phyloP scores from a whole-genome alignment of 23 red algal genomes.

The Chondrus crispus region DNA sequence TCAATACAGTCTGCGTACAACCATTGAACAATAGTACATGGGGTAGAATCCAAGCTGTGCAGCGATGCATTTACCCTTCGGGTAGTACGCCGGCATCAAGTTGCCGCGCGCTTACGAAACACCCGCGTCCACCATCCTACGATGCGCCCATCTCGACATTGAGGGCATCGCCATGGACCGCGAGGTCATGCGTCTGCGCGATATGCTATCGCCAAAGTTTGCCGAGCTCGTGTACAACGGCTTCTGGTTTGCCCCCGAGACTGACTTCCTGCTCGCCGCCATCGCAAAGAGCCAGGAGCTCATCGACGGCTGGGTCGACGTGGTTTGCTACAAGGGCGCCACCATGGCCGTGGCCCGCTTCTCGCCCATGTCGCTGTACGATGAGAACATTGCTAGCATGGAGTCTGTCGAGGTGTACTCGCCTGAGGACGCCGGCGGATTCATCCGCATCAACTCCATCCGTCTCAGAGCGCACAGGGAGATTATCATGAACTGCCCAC shows the following conservation, averaged over 20 bases:
- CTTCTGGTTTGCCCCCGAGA: constrained; percentile 98
- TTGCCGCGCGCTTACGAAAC: constrained; percentile 94
- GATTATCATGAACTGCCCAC: constrained; percentile 68
- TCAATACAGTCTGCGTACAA: too few relatives aligned
- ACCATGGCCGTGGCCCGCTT: constrained; percentile 93
- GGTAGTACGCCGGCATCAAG: constrained; percentile 95
- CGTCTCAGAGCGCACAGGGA: constrained; percentile 88
- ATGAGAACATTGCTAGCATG: constrained; percentile 92
- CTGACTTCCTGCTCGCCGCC: constrained; percentile 92
- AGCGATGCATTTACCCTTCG: too few relatives aligned
- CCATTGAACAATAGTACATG: too few relatives aligned
- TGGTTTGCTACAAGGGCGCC: constrained; percentile 89
- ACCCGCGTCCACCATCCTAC: constrained; percentile 87
- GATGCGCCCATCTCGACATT: constrained; percentile 96
- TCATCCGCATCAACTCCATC: constrained; percentile 96
- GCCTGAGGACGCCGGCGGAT: constrained; percentile 88
- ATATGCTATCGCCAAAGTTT: constrained; percentile 98
- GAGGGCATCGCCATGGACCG: constrained; percentile 99
- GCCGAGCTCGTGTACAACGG: constrained; percentile 92
- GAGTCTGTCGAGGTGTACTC: constrained; percentile 85
- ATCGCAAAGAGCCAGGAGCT: constrained; percentile 97
- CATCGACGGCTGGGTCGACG: constrained; percentile 98
- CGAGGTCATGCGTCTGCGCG: constrained; percentile 96
- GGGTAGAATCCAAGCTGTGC: too few relatives aligned
- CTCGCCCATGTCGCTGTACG: constrained; percentile 80